phyloP scores from a whole-genome alignment of 768 basidiomycete genomes.

The Trametes gibbosa region DNA sequence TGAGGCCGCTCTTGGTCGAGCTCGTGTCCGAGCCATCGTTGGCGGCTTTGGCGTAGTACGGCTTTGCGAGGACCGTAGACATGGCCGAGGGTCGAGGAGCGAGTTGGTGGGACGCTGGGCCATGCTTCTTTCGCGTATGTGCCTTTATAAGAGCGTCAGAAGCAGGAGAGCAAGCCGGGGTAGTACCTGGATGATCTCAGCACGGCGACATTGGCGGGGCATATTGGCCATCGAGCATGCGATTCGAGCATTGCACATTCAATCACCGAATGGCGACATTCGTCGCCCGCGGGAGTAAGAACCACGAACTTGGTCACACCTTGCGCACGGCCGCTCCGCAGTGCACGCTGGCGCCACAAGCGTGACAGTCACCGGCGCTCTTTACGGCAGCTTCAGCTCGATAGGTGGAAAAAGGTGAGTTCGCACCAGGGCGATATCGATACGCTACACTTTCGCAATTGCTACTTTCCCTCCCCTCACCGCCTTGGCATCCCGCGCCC shows the following conservation, averaged over 20 bases:
- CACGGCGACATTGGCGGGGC: slow-evolving; percentile 12
- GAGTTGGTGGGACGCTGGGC: slow-evolving; percentile 5
- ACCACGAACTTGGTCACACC: slow-evolving; percentile 9
- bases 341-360: background rate
- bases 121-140: background rate
- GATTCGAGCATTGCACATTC: slow-evolving; percentile 27
- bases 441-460: slow-evolving; percentile 21
- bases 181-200: slow-evolving; percentile 19
- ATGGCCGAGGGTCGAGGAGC: slow-evolving; percentile 10
- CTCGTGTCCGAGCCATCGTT: slow-evolving; percentile 10
- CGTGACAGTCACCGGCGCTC: slow-evolving; percentile 17
- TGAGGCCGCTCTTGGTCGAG: slow-evolving; percentile 18
- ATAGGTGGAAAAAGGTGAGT: background rate
- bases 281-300: slow-evolving; percentile 9
- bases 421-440: slow-evolving; percentile 14
- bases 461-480: slow-evolving; percentile 34
- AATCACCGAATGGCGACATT: slow-evolving; percentile 28
- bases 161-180: background rate
- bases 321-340: background rate
- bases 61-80: slow-evolving; percentile 21
- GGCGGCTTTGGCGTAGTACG: background rate
- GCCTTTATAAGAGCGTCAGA: slow-evolving; percentile 9
- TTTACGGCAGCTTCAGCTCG: slow-evolving; percentile 14
- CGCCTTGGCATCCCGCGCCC: slow-evolving; percentile 81
- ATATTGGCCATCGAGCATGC: slow-evolving; percentile 16